Conservation (phyloP, 805 yeast species). For the Teunomyces lycoperdinae region DNA sequence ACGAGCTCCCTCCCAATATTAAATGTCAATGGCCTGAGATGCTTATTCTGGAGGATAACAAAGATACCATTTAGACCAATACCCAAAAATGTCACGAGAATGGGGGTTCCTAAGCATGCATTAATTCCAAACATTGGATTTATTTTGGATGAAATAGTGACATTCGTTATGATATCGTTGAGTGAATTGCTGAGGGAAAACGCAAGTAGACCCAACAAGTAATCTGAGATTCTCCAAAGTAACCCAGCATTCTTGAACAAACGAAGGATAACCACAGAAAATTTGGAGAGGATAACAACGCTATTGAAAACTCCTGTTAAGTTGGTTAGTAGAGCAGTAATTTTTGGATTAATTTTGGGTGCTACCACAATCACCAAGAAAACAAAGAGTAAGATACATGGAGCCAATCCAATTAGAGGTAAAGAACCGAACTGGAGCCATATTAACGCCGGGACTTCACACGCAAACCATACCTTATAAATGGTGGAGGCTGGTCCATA, state of each 20-base stretch:
- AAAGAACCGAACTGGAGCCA: slow-evolving; percentile 16
- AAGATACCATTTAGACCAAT: slow-evolving; percentile 44
- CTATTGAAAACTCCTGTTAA: slow-evolving; percentile 23
- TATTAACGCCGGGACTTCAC: slow-evolving; percentile 17
- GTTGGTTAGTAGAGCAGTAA: slow-evolving; percentile 8
- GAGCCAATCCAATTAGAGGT: slow-evolving; percentile 7
- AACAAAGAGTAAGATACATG: slow-evolving; percentile 5
- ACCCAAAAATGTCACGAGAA: slow-evolving; percentile 47
- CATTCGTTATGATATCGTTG: slow-evolving; percentile 51
- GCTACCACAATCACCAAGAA: slow-evolving; percentile 2
- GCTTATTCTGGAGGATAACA: slow-evolving; percentile 4
- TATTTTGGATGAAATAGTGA: slow-evolving; percentile 41
- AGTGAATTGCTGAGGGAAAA: slow-evolving; percentile 51
- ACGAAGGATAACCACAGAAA: slow-evolving; percentile 23
- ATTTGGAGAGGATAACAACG: slow-evolving; percentile 23
- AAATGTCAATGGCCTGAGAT: slow-evolving; percentile 13
- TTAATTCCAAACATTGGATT: slow-evolving; percentile 42
- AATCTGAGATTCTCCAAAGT: slow-evolving; percentile 44
- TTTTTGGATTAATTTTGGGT: not conserved
- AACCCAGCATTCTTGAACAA: slow-evolving; percentile 44
- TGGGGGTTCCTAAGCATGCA: slow-evolving; percentile 55
- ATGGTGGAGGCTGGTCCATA: slow-evolving; percentile 4
- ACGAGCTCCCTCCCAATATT: slow-evolving; percentile 21
- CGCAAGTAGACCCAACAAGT: slow-evolving; percentile 46
- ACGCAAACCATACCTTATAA: slow-evolving; percentile 15